These are phyloP conservation scores for Lagenidium giganteum DNA, from an alignment of 352 stramenopile genomes.

Conservation along the genomic window DNA sequence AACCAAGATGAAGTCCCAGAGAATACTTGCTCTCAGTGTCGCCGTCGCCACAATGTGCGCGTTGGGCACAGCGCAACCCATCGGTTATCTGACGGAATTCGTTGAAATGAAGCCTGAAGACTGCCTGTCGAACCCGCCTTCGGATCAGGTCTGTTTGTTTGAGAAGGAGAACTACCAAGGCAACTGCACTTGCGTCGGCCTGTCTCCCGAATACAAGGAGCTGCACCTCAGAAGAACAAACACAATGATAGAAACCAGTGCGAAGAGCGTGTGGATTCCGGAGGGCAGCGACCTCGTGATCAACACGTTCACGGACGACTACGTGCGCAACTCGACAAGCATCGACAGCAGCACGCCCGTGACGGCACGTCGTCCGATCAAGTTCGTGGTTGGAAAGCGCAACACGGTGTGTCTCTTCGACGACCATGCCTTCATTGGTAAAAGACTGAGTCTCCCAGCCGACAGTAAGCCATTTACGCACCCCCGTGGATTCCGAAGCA, in stretches of 20 bases:
- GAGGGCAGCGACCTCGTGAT: slow-evolving; percentile 8
- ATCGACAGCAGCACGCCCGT: slow-evolving; percentile 7
- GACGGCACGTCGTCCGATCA: slow-evolving; percentile 5
- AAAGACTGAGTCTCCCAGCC: slow-evolving; percentile 13
- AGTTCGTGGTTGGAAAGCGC: slow-evolving; percentile 8
- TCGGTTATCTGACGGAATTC: no score
- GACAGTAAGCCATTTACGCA: slow-evolving; percentile 6
- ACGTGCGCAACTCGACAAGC: slow-evolving; percentile 8
- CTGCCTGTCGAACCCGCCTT: slow-evolving; percentile 3
- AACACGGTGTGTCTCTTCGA: slow-evolving; percentile 15
- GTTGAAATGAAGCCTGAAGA: slow-evolving; percentile 6
- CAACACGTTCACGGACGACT: slow-evolving; percentile 17
- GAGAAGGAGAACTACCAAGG: slow-evolving; percentile 6
- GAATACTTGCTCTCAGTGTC: no score
- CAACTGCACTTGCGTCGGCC: slow-evolving; percentile 9
- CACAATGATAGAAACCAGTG: slow-evolving; percentile 10
- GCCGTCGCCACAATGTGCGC: no score
- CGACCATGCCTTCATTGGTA: slow-evolving; percentile 10
- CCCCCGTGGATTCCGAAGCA: slow-evolving; percentile 12
- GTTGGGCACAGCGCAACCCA: no score
- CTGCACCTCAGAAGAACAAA: slow-evolving; percentile 13
- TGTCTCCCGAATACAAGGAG: slow-evolving; percentile 11
- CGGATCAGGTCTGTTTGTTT: slow-evolving; percentile 11
- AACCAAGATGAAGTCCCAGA: no score
- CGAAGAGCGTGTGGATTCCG: slow-evolving; percentile 8